Conservation (phyloP, 2,329 filamentous ascomycete species). For the Juglanconis oblonga region DNA sequence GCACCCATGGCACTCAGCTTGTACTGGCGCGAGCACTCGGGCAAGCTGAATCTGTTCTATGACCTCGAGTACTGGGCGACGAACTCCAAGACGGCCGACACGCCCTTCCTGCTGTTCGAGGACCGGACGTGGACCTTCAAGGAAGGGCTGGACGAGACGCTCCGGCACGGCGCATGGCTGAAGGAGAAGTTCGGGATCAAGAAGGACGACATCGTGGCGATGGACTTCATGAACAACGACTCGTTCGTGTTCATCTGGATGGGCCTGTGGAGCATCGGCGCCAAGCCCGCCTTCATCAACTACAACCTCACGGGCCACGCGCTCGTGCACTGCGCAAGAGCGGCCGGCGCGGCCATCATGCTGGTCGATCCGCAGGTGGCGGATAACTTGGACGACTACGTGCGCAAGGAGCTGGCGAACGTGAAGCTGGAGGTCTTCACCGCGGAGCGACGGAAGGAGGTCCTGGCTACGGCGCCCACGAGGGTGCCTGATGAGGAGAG, state of each 20-base stretch:
- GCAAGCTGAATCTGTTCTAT: slow-evolving; percentile 73
- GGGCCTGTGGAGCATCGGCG: slow-evolving; percentile 79
- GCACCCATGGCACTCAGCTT: slow-evolving; percentile 43
- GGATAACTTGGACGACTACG: slow-evolving; percentile 54
- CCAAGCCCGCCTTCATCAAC: slow-evolving; percentile 82
- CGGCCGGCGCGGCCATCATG: slow-evolving; percentile 64
- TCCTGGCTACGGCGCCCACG: slow-evolving; percentile 46
- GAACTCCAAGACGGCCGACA: slow-evolving; percentile 46
- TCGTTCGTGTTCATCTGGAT: slow-evolving; percentile 72
- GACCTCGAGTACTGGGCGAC: slow-evolving; percentile 65
- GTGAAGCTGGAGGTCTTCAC: slow-evolving; percentile 63
- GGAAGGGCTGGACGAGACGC: slow-evolving; percentile 66
- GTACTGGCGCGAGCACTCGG: slow-evolving; percentile 48
- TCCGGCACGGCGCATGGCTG: slow-evolving; percentile 76
- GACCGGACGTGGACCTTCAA: slow-evolving; percentile 69
- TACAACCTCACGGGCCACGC: slow-evolving; percentile 74
- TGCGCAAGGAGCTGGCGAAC: slow-evolving; percentile 45
- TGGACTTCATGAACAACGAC: slow-evolving; percentile 81
- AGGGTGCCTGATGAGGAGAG: slow-evolving; percentile 59
- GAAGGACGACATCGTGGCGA: slow-evolving; percentile 72
- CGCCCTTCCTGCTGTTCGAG: slow-evolving; percentile 64
- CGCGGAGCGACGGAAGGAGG: slow-evolving; percentile 52
- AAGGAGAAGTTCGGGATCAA: slow-evolving; percentile 61
- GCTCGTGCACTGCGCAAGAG: slow-evolving; percentile 70
- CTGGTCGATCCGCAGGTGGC: slow-evolving; percentile 64